Conservation (phyloP, 2,329 filamentous ascomycete species). For the Fusarium sp. region DNA sequence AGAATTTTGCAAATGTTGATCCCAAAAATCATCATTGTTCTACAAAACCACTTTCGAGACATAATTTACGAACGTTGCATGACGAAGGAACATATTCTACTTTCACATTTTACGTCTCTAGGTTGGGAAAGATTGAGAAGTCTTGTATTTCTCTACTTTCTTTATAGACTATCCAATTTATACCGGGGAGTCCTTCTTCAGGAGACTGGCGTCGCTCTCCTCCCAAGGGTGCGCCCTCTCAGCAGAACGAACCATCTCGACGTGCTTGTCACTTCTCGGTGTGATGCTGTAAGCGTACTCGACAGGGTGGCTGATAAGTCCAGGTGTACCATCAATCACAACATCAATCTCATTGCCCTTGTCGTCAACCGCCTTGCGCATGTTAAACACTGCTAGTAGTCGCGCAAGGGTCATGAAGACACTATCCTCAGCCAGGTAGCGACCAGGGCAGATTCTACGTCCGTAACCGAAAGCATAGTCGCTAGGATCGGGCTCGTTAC, state of each 20-base stretch:
- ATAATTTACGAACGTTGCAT: too few species aligned
- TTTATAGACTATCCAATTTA: not conserved
- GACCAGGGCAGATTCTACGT: slow-evolving; percentile 53
- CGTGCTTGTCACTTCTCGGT: slow-evolving; percentile 33
- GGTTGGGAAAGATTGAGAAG: not conserved
- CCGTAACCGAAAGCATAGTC: slow-evolving; percentile 53
- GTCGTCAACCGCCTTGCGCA: slow-evolving; percentile 48
- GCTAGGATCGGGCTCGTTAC: slow-evolving; percentile 50
- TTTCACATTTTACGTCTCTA: too few species aligned
- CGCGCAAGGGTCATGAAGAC: slow-evolving; percentile 56
- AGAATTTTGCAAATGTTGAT: too few species aligned
- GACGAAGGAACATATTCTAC: too few species aligned
- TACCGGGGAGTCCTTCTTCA: slow-evolving; percentile 11
- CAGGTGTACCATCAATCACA: slow-evolving; percentile 29
- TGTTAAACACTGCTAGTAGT: slow-evolving; percentile 60
- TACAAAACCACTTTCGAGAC: too few species aligned
- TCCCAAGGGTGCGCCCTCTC: slow-evolving; percentile 45
- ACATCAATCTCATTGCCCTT: slow-evolving; percentile 37
- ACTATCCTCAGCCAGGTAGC: slow-evolving; percentile 49
- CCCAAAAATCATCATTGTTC: too few species aligned
- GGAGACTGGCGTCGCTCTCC: slow-evolving; percentile 33
- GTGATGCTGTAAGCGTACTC: slow-evolving; percentile 37
- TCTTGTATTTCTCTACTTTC: not conserved
- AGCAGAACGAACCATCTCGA: slow-evolving; percentile 32
- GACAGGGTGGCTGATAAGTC: slow-evolving; percentile 35